Evolutionary conservation across 23 red algal genomes (phyloP).

Genomic region (Agarophyton chilense): DNA sequence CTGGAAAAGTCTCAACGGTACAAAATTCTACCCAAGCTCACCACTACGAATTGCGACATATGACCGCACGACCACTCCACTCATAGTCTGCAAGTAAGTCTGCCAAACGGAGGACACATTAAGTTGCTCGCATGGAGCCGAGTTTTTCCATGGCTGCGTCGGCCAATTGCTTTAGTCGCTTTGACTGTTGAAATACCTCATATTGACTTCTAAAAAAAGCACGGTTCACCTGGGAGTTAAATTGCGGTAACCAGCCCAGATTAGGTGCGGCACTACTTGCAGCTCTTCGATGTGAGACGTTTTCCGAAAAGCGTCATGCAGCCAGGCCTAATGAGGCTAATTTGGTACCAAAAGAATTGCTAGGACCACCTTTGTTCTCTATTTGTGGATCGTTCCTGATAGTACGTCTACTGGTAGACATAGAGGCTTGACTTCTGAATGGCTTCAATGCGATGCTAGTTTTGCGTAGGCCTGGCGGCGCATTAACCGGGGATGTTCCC

Average conservation of each 20-base stretch:
- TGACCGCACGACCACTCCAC: not conserved
- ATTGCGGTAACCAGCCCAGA: not conserved
- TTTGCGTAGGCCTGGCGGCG: not conserved
- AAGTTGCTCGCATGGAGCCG: too few species aligned
- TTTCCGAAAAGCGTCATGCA: not conserved
- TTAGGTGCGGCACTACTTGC: not conserved
- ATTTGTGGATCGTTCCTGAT: slow-evolving; percentile 13
- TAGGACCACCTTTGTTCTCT: not conserved
- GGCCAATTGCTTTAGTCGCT: too few species aligned
- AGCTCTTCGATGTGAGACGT: not conserved
- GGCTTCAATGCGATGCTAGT: not conserved
- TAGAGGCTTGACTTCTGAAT: not conserved
- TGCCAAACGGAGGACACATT: not conserved
- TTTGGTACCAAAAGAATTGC: slow-evolving; percentile 28
- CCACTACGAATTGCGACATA: slow-evolving; percentile 13
- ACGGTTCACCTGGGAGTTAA: not conserved
- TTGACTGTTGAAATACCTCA: not conserved
- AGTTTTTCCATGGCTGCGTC: too few species aligned
- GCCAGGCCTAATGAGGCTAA: slow-evolving; percentile 1
- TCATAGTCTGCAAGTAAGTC: not conserved
- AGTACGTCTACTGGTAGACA: slow-evolving; percentile 17
- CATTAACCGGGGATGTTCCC: not conserved
- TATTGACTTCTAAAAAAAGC: not conserved
- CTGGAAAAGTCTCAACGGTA: not conserved
- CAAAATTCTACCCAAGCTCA: not conserved